Evolutionary conservation across 495 filamentous ascomycete genomes (phyloP), one percentile per base, ranked within the genome.

Genomic region (Pyrenula aspistea): DNA sequence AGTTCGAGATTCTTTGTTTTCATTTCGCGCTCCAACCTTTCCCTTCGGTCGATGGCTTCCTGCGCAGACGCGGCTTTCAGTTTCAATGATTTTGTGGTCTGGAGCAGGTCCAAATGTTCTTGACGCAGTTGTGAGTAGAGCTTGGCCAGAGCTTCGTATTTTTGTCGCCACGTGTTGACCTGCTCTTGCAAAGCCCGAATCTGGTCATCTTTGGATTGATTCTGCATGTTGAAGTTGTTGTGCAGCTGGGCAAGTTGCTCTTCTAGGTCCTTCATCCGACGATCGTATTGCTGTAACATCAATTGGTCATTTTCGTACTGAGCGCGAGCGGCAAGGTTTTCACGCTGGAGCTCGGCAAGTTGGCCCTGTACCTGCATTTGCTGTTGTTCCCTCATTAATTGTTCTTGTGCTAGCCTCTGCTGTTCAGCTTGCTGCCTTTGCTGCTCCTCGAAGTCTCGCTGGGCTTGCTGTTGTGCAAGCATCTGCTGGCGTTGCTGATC

Each of bases 1-100:
- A 98, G 75, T 71, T 98, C 94, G 19, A 97, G 77, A 67, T 97
- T 98, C 82, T 96, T 98, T 22, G 91, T 95, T 78, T 98, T 98
- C 65, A 97, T 86, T 70, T 98, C 93, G 10, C 92, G 84, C 72
- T 96, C 89, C 57, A 98, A 79, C 73, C 92, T 95, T 72, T 98
- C 94, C 21, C 92, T 84, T 56, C 81, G 83, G 22, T 97, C 94
- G 60, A 97, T 96, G 2, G 94, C 92, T 69, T 97, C 94, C 68
- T 96, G 91, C 0, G 93, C 94, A 2, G 92, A 96, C 1, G 91
- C 88, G 2, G 93, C 93, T 71, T 96, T 96, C 56, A 96, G 81
- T 69, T 97, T 94, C 36, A 96, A 88, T 47, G 84, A 77, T 78
- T 98, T 98, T 70, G 93, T 96, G 59, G 89, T 97, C 65, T 94